Percentiles rank a stretch among this genome's conserved stretches.
Evolutionary conservation across 352 stramenopile species (phyloP).

Genomic region (Globisporangium alternatum): DNA sequence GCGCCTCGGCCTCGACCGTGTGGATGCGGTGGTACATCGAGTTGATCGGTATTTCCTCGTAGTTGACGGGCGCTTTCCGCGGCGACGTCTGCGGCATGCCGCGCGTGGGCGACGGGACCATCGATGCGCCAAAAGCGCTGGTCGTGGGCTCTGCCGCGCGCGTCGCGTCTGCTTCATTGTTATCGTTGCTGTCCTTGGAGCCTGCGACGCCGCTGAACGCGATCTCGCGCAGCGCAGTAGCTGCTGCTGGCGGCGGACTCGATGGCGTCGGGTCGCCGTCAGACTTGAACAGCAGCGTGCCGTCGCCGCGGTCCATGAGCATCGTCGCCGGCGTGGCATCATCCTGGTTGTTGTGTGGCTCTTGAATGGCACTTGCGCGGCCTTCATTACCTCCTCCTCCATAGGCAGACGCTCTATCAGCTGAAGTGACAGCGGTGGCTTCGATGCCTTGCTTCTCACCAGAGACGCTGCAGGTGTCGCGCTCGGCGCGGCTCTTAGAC

Average conservation of each 20-base stretch:
- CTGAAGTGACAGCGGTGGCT: neutral
- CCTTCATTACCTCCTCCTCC: neutral
- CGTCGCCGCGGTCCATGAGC: conserved; percentile 39
- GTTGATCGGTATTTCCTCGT: conserved; percentile 68
- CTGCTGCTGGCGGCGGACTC: conserved; percentile 1
- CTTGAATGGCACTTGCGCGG: neutral
- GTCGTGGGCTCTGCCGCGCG: conserved; percentile 2
- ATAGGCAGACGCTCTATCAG: neutral
- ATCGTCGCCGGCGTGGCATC: conserved; percentile 21
- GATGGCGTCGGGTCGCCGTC: conserved; percentile 25
- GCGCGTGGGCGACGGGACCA: neutral
- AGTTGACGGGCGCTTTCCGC: conserved; percentile 25
- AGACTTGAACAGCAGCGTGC: conserved; percentile 23
- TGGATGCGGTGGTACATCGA: conserved; percentile 77
- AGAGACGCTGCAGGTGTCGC: neutral
- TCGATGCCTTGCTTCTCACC: neutral
- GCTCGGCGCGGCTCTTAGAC: conserved; percentile 35
- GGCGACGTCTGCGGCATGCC: conserved; percentile 12
- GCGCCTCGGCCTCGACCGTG: conserved; percentile 43
- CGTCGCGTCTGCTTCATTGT: neutral
- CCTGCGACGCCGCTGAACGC: neutral
- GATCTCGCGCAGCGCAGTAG: neutral
- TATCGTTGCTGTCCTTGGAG: neutral
- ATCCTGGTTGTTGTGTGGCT: neutral
- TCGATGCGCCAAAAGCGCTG: neutral